phyloP scores from a whole-genome alignment of 2,329 filamentous ascomycete species.

The Eurotiales sp. region DNA sequence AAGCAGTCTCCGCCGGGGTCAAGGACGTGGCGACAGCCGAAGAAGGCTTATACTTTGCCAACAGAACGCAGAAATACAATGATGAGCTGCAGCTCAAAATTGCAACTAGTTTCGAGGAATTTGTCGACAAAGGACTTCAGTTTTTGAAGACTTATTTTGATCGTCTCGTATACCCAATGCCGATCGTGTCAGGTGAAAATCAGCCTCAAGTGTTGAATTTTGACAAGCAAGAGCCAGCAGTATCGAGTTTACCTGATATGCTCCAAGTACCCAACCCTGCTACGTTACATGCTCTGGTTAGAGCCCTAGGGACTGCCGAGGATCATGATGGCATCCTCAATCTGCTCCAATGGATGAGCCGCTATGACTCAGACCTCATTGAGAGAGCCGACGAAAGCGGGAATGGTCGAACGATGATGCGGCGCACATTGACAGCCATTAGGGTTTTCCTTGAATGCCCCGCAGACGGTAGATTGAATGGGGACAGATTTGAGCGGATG shows the following conservation, averaged over 20 bases:
- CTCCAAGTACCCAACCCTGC: conserved; percentile 36
- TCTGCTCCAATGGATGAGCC: conserved; percentile 42
- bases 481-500: background rate
- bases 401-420: conserved; percentile 37
- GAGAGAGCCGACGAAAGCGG: conserved; percentile 31
- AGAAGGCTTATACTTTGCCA: conserved; percentile 24
- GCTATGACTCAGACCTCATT: conserved; percentile 29
- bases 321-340: conserved; percentile 39
- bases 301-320: conserved; percentile 37
- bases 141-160: conserved; percentile 36
- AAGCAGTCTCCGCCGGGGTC: conserved; percentile 31
- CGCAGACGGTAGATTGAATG: conserved; percentile 18
- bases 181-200: background rate
- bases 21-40: conserved; percentile 24
- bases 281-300: conserved; percentile 39
- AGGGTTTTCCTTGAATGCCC: conserved; percentile 39
- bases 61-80: conserved; percentile 17
- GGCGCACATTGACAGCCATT: conserved; percentile 37
- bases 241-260: conserved; percentile 25
- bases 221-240: background rate
- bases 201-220: background rate
- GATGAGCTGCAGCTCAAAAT: conserved; percentile 7
- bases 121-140: conserved; percentile 28
- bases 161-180: conserved; percentile 29
- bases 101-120: conserved; percentile 22